These are phyloP conservation scores for Closterium sp. DNA, from an alignment of 139 green algal species.

Conservation along the genomic window DNA sequence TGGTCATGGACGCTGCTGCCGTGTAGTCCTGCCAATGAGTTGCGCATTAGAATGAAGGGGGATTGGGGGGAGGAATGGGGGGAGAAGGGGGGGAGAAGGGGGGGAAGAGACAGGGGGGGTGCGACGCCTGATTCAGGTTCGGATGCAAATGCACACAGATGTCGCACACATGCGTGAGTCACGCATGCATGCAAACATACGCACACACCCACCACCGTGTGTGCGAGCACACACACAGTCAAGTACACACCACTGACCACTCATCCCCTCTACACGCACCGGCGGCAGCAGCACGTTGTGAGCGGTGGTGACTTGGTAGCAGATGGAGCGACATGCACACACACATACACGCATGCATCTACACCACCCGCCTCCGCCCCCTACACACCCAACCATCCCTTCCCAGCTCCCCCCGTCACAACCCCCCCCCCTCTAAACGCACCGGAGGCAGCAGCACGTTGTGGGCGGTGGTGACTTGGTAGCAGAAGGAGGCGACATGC, in stretches of 20 bases:
- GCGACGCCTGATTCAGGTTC: no score
- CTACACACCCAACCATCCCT: no score
- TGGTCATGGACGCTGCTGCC: background rate
- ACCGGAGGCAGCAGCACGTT: conserved; percentile 5
- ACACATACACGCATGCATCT: no score
- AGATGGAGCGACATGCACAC: background rate
- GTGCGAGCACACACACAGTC: background rate
- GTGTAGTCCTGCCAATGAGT: background rate
- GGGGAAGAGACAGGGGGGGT: background rate
- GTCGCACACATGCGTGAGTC: no score
- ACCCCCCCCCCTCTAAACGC: no score
- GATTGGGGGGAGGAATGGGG: no score
- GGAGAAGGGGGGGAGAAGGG: background rate
- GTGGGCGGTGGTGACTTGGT: conserved; percentile 59
- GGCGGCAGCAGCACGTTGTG: conserved; percentile 21
- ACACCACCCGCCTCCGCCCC: no score
- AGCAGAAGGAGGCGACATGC: conserved; percentile 47
- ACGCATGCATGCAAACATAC: background rate
- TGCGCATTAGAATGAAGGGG: no score
- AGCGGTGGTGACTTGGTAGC: conserved; percentile 62
- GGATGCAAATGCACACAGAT: no score
- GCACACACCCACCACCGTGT: background rate
- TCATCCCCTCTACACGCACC: background rate
- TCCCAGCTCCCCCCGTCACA: no score
- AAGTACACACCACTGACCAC: no score